Conservation (phyloP, 2,329 filamentous ascomycete genomes). For the Verruconis gallopava region DNA sequence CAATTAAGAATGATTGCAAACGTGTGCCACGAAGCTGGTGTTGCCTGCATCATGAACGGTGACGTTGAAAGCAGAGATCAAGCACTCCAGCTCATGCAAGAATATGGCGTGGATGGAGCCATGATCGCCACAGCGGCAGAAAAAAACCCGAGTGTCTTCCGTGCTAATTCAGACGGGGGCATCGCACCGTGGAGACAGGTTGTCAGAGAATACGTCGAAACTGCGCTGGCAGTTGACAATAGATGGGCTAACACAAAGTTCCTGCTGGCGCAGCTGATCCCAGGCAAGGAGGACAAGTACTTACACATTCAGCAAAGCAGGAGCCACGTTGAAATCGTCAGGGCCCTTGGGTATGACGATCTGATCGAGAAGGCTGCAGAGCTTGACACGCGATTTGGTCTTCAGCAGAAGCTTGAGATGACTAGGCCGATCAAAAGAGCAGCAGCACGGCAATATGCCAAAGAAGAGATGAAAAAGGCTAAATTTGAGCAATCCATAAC, state of each 20-base stretch:
- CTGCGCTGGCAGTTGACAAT: conserved; percentile 67
- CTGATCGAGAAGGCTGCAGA: conserved; percentile 50
- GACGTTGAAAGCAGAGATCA: conserved; percentile 69
- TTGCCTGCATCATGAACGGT: conserved; percentile 92
- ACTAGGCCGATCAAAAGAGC: conserved; percentile 5
- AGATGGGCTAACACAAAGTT: conserved; percentile 90
- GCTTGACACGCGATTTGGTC: conserved; percentile 49
- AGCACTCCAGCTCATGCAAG: conserved; percentile 54
- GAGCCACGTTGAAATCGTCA: conserved; percentile 58
- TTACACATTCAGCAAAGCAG: conserved; percentile 50
- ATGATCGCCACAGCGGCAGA: conserved; percentile 97
- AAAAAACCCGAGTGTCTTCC: conserved; percentile 81
- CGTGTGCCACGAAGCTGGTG: conserved; percentile 70
- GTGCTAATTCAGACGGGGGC: conserved; percentile 54
- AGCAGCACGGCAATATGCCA: conserved; percentile 1
- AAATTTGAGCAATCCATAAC: background rate
- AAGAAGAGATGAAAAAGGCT: background rate
- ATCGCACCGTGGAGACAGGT: conserved; percentile 63
- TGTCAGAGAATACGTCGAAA: conserved; percentile 60
- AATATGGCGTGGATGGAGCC: conserved; percentile 81
- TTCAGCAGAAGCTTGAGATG: conserved; percentile 1
- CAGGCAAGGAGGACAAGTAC: conserved; percentile 58
- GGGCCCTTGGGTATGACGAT: conserved; percentile 50
- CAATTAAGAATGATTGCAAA: conserved; percentile 74
- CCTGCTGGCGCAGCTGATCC: conserved; percentile 71